Percentiles rank a stretch among this genome's conserved stretches.
Conservation (phyloP, 139 green algal species). For the Chlorella vulgaris region DNA sequence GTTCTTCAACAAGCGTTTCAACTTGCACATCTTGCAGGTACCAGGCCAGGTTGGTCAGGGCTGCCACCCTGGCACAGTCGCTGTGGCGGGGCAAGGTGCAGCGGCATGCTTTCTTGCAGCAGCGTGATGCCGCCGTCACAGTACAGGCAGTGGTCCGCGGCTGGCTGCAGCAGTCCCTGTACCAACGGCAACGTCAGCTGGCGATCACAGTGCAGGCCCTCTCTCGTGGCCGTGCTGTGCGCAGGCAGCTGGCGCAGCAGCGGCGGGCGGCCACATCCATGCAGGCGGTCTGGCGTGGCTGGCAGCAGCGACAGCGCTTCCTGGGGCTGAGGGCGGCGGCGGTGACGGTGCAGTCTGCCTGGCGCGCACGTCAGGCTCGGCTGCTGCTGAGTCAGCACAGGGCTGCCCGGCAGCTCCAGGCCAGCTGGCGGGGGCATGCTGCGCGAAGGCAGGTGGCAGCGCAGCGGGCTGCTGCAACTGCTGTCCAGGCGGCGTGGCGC, state of each 20-base stretch:
- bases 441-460: conserved; percentile 35
- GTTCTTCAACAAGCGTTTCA: no score
- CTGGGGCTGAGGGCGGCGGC: conserved; percentile 21
- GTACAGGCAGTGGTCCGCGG: conserved; percentile 61
- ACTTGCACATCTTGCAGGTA: conserved; percentile 30
- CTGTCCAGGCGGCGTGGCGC: conserved; percentile 43
- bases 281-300: conserved; percentile 46
- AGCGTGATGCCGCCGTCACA: conserved; percentile 27
- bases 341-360: conserved; percentile 28
- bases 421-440: conserved; percentile 4
- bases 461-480: conserved; percentile 39
- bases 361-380: conserved; percentile 28
- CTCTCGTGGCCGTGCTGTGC: not conserved
- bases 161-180: not conserved
- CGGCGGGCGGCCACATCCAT: conserved; percentile 9
- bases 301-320: not conserved
- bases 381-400: conserved; percentile 35
- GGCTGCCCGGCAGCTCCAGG: not conserved
- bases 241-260: not conserved
- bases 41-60: conserved; percentile 1
- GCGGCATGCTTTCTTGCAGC: conserved; percentile 22
- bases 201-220: not conserved
- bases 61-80: conserved; percentile 43
- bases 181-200: not conserved
- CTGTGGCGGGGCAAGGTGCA: conserved; percentile 14